These are phyloP conservation scores for Laburnicola sp. DNA, from an alignment of 2,329 filamentous ascomycete species.

Conservation along the genomic window DNA sequence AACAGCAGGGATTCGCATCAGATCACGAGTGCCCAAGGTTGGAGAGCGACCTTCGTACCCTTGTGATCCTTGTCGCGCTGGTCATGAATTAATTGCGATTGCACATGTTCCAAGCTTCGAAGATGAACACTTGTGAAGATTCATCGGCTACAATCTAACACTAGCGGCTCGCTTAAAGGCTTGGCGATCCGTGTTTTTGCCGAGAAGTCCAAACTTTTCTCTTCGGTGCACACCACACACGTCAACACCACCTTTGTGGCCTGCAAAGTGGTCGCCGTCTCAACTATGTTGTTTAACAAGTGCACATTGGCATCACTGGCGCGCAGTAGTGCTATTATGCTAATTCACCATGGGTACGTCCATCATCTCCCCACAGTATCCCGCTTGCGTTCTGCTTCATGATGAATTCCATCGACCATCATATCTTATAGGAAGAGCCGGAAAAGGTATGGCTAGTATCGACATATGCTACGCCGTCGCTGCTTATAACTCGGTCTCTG, in stretches of 20 bases:
- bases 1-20: no score
- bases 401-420: conserved; percentile 45
- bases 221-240: not conserved
- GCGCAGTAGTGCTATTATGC: not conserved
- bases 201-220: conserved; percentile 6
- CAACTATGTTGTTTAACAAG: no score
- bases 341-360: not conserved
- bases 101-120: no score
- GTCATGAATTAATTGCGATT: no score
- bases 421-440: conserved; percentile 56
- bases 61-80: no score
- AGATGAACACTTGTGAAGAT: no score
- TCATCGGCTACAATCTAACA: no score
- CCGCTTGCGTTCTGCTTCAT: not conserved
- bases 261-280: no score
- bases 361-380: not conserved
- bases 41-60: no score
- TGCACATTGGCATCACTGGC: not conserved
- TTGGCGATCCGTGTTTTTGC: not conserved
- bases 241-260: not conserved
- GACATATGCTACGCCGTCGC: conserved; percentile 54
- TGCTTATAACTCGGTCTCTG: conserved; percentile 55
- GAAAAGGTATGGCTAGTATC: conserved; percentile 57
- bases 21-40: no score
- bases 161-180: not conserved